Evolutionary conservation across 306 rosid species (phyloP), one percentile per base, ranked within the genome.

Genomic region (Casuarina glauca): DNA sequence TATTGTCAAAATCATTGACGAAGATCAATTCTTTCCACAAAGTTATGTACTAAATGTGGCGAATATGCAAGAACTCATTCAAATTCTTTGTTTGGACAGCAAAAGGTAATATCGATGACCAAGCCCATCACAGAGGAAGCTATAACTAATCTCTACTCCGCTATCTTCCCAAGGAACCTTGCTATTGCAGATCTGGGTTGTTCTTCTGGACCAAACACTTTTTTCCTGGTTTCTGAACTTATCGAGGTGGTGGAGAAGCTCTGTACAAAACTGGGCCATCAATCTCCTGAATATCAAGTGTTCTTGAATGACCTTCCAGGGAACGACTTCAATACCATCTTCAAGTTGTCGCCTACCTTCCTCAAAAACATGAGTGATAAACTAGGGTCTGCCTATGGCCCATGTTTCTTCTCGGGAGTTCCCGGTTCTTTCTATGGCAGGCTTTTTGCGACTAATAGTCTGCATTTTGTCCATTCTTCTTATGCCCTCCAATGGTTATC

Each of bases 381-480:
- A 79, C 41, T 78, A 12, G 72, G 58, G 38, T 1, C 10, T 69
- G 48, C 36, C 9, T 1, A 53, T 20, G 89, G 89, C 16, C 75
- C 79, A 1, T 86, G 88, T 51, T 88, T 75, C 79, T 36, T 90
- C 74, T 1, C 19, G 6, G 95, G 90, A 0, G 87, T 81, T 38
- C 89, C 92, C 1, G 89, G 87, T 69, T 90, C 95, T 20, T 90
- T 90, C 49, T 90, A 90, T 13, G 87, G 83, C 43, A 76, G 95
- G 48, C 71, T 90, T 71, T 90, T 86, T 19, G 86, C 90, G 1
- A 7, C 2, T 17, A 64, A 83, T 4, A 74, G 43, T 53, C 53
- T 90, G 19, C 90, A 90, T 51, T 88, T 90, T 76, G 76, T 86
- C 42, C 85, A 89, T 63, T 84, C 90, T n/a, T 84, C 90, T 11